Percentiles rank a stretch among this genome's conserved stretches.
phyloP scores from a whole-genome alignment of 2,329 filamentous ascomycete genomes.

The Ceratocystis huliohia region DNA sequence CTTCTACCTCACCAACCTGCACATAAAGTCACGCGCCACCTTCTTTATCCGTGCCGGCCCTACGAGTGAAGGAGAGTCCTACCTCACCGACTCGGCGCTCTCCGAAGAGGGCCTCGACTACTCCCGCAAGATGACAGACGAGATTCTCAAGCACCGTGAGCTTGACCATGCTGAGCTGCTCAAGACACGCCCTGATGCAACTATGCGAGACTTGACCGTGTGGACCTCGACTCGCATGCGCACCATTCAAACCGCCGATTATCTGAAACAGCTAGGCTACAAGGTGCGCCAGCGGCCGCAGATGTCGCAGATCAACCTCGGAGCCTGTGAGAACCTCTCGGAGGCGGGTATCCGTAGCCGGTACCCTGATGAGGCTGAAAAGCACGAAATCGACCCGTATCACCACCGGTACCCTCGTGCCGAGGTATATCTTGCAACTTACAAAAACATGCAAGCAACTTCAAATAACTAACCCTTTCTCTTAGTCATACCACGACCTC shows the following conservation, averaged over 20 bases:
- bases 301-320: conserved; percentile 94
- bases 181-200: conserved; percentile 51
- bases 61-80: conserved; percentile 76
- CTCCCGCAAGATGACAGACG: conserved; percentile 72
- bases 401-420: conserved; percentile 92
- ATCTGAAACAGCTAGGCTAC: conserved; percentile 66
- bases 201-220: conserved; percentile 68
- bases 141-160: conserved; percentile 69
- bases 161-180: conserved; percentile 61
- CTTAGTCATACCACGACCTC: conserved; percentile 88
- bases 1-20: conserved; percentile 93
- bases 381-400: conserved; percentile 90
- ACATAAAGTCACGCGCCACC: conserved; percentile 88
- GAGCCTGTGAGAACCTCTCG: conserved; percentile 87
- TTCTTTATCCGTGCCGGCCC: conserved; percentile 86
- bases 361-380: conserved; percentile 81
- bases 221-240: conserved; percentile 91
- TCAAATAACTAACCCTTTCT: conserved; percentile 16
- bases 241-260: conserved; percentile 79
- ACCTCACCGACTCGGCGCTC: conserved; percentile 78
- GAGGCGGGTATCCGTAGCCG: conserved; percentile 67
- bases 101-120: conserved; percentile 72
- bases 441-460: too few relatives aligned
- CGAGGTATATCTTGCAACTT: conserved; percentile 46
- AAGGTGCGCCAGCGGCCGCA: conserved; percentile 84